Base-by-base conservation (phyloP, 2,329 filamentous ascomycete species). In the Pestalotiopsis sp. region DNA sequence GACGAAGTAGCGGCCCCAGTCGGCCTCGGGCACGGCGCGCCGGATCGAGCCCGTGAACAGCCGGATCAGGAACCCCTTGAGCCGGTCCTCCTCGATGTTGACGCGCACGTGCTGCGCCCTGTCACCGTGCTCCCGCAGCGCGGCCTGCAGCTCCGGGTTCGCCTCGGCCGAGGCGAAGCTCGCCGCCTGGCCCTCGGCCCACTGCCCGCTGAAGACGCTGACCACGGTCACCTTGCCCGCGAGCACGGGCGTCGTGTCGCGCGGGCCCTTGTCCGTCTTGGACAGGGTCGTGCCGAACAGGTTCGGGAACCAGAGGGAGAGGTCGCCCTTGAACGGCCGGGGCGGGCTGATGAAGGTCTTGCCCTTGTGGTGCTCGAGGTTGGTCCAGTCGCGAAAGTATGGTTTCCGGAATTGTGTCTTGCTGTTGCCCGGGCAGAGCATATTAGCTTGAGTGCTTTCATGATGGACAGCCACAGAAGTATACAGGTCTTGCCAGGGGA, bases 341-440 rank as follows among this genome's bases (percentile, higher is more conserved):
- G 92, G 89, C 49, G 95, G 95, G 23, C 94, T 91, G 65, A 95
- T 84, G 82, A 98, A 99, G 27, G 94, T 94, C 82, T 99, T 99
- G 76, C 96, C 96, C 75, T 94, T 90, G 82, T 96, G 91, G 73
- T 91, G 87, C 66, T 86, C 86, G 80, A 98, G 88, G 81, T 97
- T 96, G 69, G 89, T 89, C 92, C 94, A 98, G 85, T 99, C 95
- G 79, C 94, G 92, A 83, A 97, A 99, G 82, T 99, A 99, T 2
- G 95, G 95, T 69, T 93, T 93, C 23, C 91, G 85, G 77, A 97
- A 91, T 79, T 94, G 90, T 73, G 88, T 87, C 59, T 93, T 93
- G 66, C 91, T 93, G 73, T 75, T 14, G 20, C 31, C 4, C 4
- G 1, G 38, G 12, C 4, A 41, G 23, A 6, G 4, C n/a, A 58